Evolutionary conservation across 805 yeast genomes (phyloP).

Genomic region (Wickerhamiella brachini): DNA sequence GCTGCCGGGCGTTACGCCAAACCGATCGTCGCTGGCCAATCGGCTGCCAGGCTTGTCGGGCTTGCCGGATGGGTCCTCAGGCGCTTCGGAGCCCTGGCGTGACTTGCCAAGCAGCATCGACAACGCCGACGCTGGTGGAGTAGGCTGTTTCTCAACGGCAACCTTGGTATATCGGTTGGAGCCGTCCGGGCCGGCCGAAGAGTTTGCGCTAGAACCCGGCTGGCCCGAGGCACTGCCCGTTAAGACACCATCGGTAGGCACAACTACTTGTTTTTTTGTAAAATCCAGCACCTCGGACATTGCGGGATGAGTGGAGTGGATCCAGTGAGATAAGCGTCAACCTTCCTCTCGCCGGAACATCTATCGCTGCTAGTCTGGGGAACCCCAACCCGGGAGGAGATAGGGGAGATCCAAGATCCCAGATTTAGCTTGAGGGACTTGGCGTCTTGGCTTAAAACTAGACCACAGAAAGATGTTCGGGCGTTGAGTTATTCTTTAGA

Average conservation of each 20-base stretch:
- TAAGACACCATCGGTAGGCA: not conserved
- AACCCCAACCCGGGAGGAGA: not conserved
- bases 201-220: not conserved
- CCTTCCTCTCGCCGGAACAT: not conserved
- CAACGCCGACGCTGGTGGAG: slow-evolving; percentile 13
- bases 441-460: too few relatives aligned
- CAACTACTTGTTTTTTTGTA: not conserved
- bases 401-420: not conserved
- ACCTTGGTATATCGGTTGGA: slow-evolving; percentile 2
- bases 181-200: not conserved
- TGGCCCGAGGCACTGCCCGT: not conserved
- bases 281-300: not conserved
- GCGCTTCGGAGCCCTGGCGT: not conserved
- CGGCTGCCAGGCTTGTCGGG: not conserved
- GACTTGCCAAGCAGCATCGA: slow-evolving; percentile 13
- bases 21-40: not conserved
- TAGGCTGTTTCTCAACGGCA: not conserved
- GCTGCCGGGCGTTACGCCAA: not conserved
- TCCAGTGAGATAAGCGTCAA: not conserved
- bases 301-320: not conserved
- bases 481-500: too few relatives aligned
- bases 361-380: not conserved
- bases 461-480: too few relatives aligned
- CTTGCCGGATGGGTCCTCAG: not conserved
- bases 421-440: too few relatives aligned